Evolutionary conservation across 768 basidiomycete genomes (phyloP), one percentile per base, ranked within the genome.

Genomic region (Pluteus cervinus): DNA sequence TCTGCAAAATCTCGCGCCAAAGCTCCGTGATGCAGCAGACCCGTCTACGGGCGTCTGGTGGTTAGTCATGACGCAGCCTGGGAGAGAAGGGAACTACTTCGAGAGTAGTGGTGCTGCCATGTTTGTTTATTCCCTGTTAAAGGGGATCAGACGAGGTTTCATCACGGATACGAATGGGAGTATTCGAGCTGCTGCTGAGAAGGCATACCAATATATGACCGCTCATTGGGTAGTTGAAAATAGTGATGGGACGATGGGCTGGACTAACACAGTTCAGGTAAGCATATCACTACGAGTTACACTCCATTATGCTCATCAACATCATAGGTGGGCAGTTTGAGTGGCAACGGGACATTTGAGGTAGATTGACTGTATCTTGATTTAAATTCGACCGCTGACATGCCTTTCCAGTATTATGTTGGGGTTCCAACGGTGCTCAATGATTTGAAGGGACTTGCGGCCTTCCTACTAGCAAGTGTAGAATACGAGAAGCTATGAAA

Each of bases 1-100:
- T 24, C 51, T 68, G 11, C 50, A 50, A 28, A 54, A 47, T 0
- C 53, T 73, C 10, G 55, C 55, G 1, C 66, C 66, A 3, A 50
- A 49, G 11, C 45, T 72, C 6, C 48, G 49, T 6, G 58, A 57
- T 37, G 66, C 67, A 1, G 66, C 68, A 1, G 66, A 71, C 37
- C 51, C 57, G 4, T 36, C 35, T 2, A 56, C 53, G 9, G 69
- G 68, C 14, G 69, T 57, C 10, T 74, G 70, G 68, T 73, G 70
- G 71, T 57, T 71, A 18, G 69, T 74, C n/a, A 55, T 71, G 16
- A 67, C 64, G 8, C 64, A 71, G 45, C 68, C 71, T 12, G 68
- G 68, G 17, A 49, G 68, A 15, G 47, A 53, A 20, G 54, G 53
- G 24, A 74, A 74, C 42, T 73, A 72, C 43, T 69, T 73, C 40